These are phyloP conservation scores for Pharnaceum exiguum DNA, from an alignment of 148 eudicot genomes.

Conservation along the genomic window DNA sequence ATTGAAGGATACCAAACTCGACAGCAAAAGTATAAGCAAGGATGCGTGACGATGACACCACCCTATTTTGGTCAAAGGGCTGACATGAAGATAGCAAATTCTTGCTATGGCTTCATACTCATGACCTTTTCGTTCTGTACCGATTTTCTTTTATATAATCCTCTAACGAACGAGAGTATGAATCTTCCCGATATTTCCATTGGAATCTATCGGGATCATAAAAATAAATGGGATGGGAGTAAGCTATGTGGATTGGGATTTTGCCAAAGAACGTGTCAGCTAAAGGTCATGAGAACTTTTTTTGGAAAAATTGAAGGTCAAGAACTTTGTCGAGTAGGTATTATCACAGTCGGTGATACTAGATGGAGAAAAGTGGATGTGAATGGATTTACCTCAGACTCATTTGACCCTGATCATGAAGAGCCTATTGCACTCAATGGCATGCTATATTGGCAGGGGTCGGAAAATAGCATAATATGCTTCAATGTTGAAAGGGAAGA, in stretches of 20 bases:
- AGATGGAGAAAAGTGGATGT: neutral
- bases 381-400: neutral
- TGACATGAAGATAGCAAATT: neutral
- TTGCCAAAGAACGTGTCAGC: neutral
- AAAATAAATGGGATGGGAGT: neutral
- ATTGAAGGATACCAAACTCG: neutral
- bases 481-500: conserved; percentile 13
- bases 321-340: neutral
- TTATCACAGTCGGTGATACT: neutral
- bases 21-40: neutral
- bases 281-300: neutral
- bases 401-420: neutral
- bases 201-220: too few species aligned
- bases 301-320: neutral
- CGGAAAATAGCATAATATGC: neutral
- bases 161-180: conserved; percentile 4
- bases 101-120: conserved; percentile 12
- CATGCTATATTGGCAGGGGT: conserved; percentile 3
- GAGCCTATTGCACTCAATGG: conserved; percentile 1
- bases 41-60: neutral
- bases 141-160: neutral
- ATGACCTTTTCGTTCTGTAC: neutral
- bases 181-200: too few species aligned
- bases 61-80: neutral
- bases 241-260: conserved; percentile 16